Evolutionary conservation across 805 yeast genomes (phyloP), one percentile per base, ranked within the genome.

Genomic region (Ogataea pini): DNA sequence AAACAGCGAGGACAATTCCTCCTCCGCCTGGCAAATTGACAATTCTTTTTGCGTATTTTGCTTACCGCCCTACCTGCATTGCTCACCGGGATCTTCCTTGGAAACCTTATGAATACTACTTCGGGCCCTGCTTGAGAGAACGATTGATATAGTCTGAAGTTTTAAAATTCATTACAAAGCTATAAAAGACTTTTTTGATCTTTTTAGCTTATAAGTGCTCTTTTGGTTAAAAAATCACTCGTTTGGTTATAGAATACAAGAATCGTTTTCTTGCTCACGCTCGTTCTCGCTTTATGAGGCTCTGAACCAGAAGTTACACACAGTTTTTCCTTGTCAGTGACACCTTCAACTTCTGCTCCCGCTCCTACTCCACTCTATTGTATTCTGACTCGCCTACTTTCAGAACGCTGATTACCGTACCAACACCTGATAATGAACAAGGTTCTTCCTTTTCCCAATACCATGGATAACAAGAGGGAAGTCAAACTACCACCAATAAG

Each of bases 81-180:
- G 89, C 89, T 57, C 8, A 31, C 74, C 63, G 83, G 82, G 42
- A 72, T 69, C 83, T 90, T 83, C 65, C n/a, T 81, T 41, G 77
- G 83, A 36, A 82, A 90, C 85, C 58, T 91, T 77, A 68, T 82
- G 87, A 47, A 87, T 79, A 63, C 94, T 92, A 24, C 84, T 75
- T 67, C 81, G 89, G 54, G 85, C 83, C 46, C 38, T 8, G 13
- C 37, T 34, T 18, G 37, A 4, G 31, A 28, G n/a, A 19, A 32
- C 20, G 4, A 18, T 34, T 34, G 37, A 34, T 22, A 34, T 12
- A 34, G 17, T 18, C 19, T 18, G 16, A 7, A 31, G 18, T n/a
- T n/a, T 22, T 22, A 5, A 22, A 22, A 22, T 8, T 22, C 25
- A 8, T 22, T 22, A 8, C 25, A 34, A 5, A 17, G 37, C 37